Percentiles rank a stretch among this genome's conserved stretches.
Evolutionary conservation across 495 filamentous ascomycete species (phyloP).

Genomic region (Sphaerosporella brunnea): DNA sequence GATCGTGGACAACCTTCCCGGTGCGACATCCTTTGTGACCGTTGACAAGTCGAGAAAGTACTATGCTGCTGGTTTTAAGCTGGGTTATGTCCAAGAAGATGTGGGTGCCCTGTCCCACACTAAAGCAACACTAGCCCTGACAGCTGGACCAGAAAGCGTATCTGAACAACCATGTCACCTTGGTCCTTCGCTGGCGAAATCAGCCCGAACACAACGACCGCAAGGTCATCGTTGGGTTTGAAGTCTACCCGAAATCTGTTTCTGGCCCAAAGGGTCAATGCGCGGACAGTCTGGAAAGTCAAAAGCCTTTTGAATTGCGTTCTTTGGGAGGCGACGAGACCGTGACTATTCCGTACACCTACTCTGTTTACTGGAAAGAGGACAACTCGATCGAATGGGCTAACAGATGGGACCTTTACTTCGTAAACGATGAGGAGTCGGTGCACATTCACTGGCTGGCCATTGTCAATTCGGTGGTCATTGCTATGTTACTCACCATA

Average conservation of each 20-base stretch:
- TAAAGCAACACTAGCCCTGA: slow-evolving; percentile 3
- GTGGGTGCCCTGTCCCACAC: slow-evolving; percentile 6
- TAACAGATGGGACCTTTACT: slow-evolving; percentile 82
- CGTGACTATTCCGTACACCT: slow-evolving; percentile 70
- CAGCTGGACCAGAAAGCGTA: slow-evolving; percentile 30
- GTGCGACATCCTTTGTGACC: slow-evolving; percentile 82
- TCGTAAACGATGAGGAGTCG: slow-evolving; percentile 76
- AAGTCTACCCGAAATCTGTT: slow-evolving; percentile 82
- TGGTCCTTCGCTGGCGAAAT: slow-evolving; percentile 67
- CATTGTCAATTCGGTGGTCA: slow-evolving; percentile 78
- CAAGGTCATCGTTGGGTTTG: slow-evolving; percentile 79
- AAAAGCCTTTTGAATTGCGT: slow-evolving; percentile 41
- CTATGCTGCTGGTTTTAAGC: slow-evolving; percentile 89
- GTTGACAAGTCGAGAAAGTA: slow-evolving; percentile 78
- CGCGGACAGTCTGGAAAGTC: slow-evolving; percentile 32
- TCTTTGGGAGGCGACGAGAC: slow-evolving; percentile 42
- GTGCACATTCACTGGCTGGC: slow-evolving; percentile 81
- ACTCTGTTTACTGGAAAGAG: slow-evolving; percentile 84
- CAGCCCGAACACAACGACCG: slow-evolving; percentile 47
- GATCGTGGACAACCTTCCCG: slow-evolving; percentile 87
- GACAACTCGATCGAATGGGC: slow-evolving; percentile 69
- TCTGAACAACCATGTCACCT: slow-evolving; percentile 81
- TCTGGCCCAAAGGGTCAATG: slow-evolving; percentile 30
- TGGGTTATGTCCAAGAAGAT: slow-evolving; percentile 53
- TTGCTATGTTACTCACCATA: slow-evolving; percentile 62